Percentiles rank a stretch among this genome's conserved stretches.
Evolutionary conservation across 768 basidiomycete species (phyloP).

Genomic region (Amylocystis lapponica): DNA sequence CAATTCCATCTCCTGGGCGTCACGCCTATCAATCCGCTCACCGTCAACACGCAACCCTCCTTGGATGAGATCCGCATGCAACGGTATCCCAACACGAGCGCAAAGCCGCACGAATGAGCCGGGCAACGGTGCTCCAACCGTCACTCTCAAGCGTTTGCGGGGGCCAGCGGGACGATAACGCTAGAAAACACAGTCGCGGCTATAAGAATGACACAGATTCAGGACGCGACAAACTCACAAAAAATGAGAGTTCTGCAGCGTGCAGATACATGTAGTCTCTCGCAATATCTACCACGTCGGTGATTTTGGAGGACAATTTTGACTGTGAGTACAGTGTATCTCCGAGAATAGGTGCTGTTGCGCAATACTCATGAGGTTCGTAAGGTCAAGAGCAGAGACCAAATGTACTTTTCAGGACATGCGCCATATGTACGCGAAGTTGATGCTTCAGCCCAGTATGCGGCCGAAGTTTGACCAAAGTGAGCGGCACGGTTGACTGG

Average conservation of each 20-base stretch:
- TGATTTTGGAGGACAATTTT: conserved; percentile 35
- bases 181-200: conserved; percentile 25
- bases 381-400: background rate
- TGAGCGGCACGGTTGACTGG: conserved; percentile 41
- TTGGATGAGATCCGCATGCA: conserved; percentile 30
- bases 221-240: conserved; percentile 35
- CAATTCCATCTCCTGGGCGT: no score
- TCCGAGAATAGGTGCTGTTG: conserved; percentile 60
- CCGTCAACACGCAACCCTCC: conserved; percentile 48
- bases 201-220: conserved; percentile 26
- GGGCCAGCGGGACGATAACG: conserved; percentile 40
- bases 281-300: conserved; percentile 2
- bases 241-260: conserved; percentile 50
- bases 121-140: conserved; percentile 54
- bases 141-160: conserved; percentile 45
- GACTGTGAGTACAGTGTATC: conserved; percentile 43
- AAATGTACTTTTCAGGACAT: conserved; percentile 42
- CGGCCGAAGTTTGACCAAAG: conserved; percentile 50
- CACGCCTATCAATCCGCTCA: no score
- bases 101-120: conserved; percentile 50
- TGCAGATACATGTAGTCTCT: conserved; percentile 55
- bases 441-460: conserved; percentile 65
- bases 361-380: background rate
- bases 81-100: conserved; percentile 35
- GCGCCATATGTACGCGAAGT: conserved; percentile 58